These are phyloP conservation scores for Didymella sp. DNA, from an alignment of 2,329 filamentous ascomycete genomes.

Conservation along the genomic window DNA sequence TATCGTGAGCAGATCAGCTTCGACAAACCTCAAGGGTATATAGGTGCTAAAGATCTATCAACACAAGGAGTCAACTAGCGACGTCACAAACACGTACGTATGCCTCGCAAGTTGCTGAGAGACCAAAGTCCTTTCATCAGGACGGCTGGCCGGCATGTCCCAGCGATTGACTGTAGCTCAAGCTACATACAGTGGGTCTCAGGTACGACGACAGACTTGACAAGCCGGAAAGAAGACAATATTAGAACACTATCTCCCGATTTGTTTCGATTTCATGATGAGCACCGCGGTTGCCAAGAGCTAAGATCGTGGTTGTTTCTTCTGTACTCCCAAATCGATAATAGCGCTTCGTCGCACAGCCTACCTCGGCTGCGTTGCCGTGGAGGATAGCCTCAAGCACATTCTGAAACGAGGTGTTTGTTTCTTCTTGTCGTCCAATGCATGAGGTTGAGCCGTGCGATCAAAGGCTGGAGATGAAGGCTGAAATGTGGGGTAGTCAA, in stretches of 20 bases:
- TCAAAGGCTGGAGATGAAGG: constrained; percentile 16
- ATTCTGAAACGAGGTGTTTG: constrained; percentile 16
- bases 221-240: not conserved
- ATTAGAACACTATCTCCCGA: not conserved
- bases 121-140: constrained; percentile 7
- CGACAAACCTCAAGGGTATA: not conserved
- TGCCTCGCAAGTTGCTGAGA: not conserved
- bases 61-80: not conserved
- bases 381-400: not conserved
- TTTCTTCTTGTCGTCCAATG: not conserved
- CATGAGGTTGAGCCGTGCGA: constrained; percentile 8
- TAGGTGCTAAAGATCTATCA: not conserved
- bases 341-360: not conserved
- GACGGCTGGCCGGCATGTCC: constrained; percentile 1
- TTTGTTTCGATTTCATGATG: constrained; percentile 6
- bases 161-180: not conserved
- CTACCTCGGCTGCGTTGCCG: not conserved
- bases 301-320: no score
- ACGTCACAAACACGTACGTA: constrained; percentile 5
- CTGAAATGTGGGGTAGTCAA: constrained; percentile 24
- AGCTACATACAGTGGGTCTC: not conserved
- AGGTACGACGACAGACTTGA: not conserved
- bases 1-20: not conserved
- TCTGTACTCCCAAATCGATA: no score
- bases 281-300: no score